Conservation (phyloP, 2,329 filamentous ascomycete species). For the Talaromyces sp. region DNA sequence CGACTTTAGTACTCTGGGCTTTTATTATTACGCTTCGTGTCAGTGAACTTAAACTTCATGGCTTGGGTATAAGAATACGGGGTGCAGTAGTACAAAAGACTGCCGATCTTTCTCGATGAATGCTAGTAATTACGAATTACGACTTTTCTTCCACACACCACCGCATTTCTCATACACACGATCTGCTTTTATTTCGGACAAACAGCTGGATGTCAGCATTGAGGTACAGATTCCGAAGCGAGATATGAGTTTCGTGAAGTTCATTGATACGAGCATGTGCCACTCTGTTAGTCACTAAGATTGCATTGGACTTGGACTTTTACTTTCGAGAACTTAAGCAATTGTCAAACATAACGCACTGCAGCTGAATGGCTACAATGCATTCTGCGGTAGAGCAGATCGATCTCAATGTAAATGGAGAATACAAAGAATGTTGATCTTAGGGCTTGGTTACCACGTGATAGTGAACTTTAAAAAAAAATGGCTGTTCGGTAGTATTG, state of each 20-base stretch:
- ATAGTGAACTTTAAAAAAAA: background rate
- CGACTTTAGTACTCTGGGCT: background rate
- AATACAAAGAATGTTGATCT: background rate
- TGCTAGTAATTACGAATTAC: background rate
- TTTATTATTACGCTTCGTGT: background rate
- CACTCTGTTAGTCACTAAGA: no score
- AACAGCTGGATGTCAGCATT: background rate
- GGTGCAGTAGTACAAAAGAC: background rate
- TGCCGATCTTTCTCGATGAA: background rate
- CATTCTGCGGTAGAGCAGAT: background rate
- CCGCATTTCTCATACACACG: background rate
- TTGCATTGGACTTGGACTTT: background rate
- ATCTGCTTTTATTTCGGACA: background rate
- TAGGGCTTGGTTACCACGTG: conserved; percentile 2
- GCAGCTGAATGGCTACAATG: no score
- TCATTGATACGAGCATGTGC: background rate
- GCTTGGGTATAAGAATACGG: background rate
- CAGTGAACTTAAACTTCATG: background rate
- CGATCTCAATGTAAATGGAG: background rate
- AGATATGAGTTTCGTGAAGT: background rate
- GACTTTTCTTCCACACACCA: background rate
- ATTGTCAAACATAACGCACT: background rate
- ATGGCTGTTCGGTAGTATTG: no score
- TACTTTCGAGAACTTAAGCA: no score
- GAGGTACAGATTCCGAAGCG: background rate